Base-by-base conservation (phyloP, 1,284 basidiomycete species). In the Sanghuangporus weigelae region DNA sequence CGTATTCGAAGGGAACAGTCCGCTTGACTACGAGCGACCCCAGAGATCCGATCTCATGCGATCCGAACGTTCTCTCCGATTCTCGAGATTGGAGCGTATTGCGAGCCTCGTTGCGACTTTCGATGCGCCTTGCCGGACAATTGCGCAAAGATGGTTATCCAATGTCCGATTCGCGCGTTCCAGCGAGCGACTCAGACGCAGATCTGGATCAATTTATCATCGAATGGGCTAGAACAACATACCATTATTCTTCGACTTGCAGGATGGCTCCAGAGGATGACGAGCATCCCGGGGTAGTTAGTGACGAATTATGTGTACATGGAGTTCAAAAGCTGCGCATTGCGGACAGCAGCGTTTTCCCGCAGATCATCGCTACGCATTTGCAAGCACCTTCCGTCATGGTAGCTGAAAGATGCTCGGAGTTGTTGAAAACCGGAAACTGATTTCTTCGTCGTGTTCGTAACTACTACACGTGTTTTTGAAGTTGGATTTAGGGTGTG, bases 241-340 rank as follows among this genome's bases (percentile, higher is more conserved):
- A 72, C 66, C 76, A 78, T 63, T 77, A 76, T 60, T 69, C 73
- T 7, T 75, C 71, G 7, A 75, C 75, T 10, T 78, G 76, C 64
- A 67, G 76, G 4, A 78, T 77, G 77, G 81, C 76, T 16, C 70
- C 69, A 7, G 73, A 70, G 51, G 57, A 71, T 40, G 72, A 73
- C 49, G 31, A 57, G 0, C 63, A 68, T 6, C 69, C 67, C 7
- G 81, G 79, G 1, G 84, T 85, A 0, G 75, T 85, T 8, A 82
- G 86, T 63, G 69, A 78, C 7, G 69, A 78, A 66, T 70, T 86
- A 59, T 68, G 72, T 14, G 83, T 87, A 19, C 78, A 82, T 63
- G 83, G 84, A 0, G 69, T 76, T 0, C 62, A 65, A 6, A 75
- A 76, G 6, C 66, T 82, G 63, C 70, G 79, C 1, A 70, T 81